phyloP scores from a whole-genome alignment of 2,329 filamentous ascomycete species.

The Cercospora zeina region DNA sequence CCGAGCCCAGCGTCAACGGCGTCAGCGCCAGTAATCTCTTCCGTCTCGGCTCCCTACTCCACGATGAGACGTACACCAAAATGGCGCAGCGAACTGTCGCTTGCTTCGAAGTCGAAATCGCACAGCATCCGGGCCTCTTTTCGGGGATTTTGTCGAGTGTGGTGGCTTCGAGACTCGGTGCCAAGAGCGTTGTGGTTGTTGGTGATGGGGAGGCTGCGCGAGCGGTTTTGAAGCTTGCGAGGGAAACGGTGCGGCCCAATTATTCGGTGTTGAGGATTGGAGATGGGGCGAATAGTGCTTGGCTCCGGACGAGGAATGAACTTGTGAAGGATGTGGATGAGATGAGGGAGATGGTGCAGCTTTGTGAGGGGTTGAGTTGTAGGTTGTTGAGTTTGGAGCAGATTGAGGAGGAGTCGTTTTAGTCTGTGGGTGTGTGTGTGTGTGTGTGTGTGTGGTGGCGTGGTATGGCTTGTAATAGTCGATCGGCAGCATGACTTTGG shows the following conservation, averaged over 20 bases:
- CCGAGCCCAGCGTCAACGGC: conserved; percentile 86
- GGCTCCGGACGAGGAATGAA: conserved; percentile 55
- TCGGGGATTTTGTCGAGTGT: conserved; percentile 75
- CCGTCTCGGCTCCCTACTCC: conserved; percentile 69
- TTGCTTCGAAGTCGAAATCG: conserved; percentile 86
- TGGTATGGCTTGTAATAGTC: neutral
- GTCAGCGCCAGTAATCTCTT: conserved; percentile 86
- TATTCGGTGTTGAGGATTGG: conserved; percentile 44
- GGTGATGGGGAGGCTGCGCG: conserved; percentile 49
- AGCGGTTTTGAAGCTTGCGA: conserved; percentile 45
- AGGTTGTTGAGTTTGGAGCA: conserved; percentile 35
- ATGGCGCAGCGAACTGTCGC: conserved; percentile 72
- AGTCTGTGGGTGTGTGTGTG: neutral
- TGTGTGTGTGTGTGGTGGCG: neutral
- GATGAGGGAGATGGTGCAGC: conserved; percentile 46
- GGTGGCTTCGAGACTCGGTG: conserved; percentile 71
- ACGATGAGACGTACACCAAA: conserved; percentile 62
- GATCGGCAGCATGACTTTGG: neutral
- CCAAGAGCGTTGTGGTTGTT: conserved; percentile 59
- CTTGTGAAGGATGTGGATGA: conserved; percentile 49
- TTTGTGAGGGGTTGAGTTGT: conserved; percentile 49
- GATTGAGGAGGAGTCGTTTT: conserved; percentile 34
- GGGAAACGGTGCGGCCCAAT: conserved; percentile 43
- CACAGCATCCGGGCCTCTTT: conserved; percentile 92
- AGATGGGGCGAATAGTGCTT: conserved; percentile 43